Evolutionary conservation across 768 basidiomycete species (phyloP).

Genomic region (Calocera viscosa): DNA sequence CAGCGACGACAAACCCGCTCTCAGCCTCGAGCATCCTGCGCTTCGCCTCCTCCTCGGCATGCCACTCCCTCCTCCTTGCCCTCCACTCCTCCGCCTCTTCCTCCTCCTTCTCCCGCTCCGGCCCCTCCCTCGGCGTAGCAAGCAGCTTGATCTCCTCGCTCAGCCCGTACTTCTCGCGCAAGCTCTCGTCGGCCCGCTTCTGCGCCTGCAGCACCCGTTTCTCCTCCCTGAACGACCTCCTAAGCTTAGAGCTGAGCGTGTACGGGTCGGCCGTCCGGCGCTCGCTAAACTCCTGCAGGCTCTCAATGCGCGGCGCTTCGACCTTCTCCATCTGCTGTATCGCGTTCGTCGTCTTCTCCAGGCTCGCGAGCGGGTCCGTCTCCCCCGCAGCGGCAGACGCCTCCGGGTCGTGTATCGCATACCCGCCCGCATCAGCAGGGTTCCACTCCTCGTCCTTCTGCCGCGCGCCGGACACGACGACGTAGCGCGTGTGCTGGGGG

Average conservation of each 20-base stretch:
- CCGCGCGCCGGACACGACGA: conserved; percentile 83
- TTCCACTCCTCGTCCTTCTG: conserved; percentile 96
- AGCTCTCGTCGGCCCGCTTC: conserved; percentile 50
- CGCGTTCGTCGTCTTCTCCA: conserved; percentile 79
- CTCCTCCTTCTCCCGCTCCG: conserved; percentile 47
- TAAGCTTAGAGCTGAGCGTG: conserved; percentile 53
- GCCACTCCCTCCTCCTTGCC: conserved; percentile 38
- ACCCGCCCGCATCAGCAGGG: conserved; percentile 91
- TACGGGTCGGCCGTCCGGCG: conserved; percentile 82
- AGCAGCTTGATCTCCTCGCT: conserved; percentile 54
- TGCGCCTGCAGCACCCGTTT: conserved; percentile 69
- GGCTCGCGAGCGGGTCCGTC: conserved; percentile 71
- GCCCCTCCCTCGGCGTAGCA: conserved; percentile 19
- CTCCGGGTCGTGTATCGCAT: conserved; percentile 61
- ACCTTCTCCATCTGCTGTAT: conserved; percentile 60
- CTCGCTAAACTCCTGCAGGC: conserved; percentile 63
- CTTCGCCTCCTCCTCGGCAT: conserved; percentile 27
- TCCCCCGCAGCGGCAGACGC: conserved; percentile 32
- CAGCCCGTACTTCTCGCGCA: conserved; percentile 67
- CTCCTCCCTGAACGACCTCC: conserved; percentile 73
- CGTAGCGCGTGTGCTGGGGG: conserved; percentile 94
- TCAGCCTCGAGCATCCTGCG: conserved; percentile 14
- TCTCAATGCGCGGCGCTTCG: conserved; percentile 67
- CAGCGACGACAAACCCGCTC: conserved; percentile 9
- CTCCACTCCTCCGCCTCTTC: conserved; percentile 56